Evolutionary conservation across 2,329 filamentous ascomycete genomes (phyloP), one percentile per base, ranked within the genome.

Genomic region (Neofusicoccum kwambonambiense): DNA sequence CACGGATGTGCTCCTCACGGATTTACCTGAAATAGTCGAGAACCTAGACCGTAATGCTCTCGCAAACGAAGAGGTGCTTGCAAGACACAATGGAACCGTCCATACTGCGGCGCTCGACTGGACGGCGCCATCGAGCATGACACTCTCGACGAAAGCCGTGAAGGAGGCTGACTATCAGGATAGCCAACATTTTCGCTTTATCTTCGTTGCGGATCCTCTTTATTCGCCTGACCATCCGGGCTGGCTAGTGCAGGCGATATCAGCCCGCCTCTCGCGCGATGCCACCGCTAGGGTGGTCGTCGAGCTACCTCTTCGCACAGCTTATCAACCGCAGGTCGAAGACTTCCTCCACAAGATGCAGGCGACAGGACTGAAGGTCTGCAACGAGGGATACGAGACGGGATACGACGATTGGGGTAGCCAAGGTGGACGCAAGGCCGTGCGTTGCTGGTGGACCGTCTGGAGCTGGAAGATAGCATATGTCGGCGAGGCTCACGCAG

Each of bases 151-250:
- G 12, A 35, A 35, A 22, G 44, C 62, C 19, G 31, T 62, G 17
- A 49, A 57, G 22, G 44, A 61, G 39, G 45, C 52, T 64, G 42
- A 64, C 51, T 49, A 58, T 35, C 34, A 50, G 44, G 51, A 41
- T 12, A 37, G 41, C 49, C 49, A 31, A n/a, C 37, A 35, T 15
- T 83, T 82, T 68, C 73, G 76, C 12, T 80, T 97, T 63, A 87
- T 98, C 49, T 83, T 99, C 2, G 92, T 88, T 2, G 92, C 94
- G 2, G 95, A 99, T 76, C 86, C 92, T 0, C 81, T 99, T 19
- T 98, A 98, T 77, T 92, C 93, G 51, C 85, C 93, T 56, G 85
- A 90, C 3, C 95, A 98, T 73, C 92, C 94, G 0, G 78, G 76
- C 3, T 86, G 95, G 71, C 84, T 98, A 22, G 87, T 89, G 0